Evolutionary conservation across 345 rosid species (phyloP), one percentile per base, ranked within the genome.

Genomic region (Sonneratia caseolaris): DNA sequence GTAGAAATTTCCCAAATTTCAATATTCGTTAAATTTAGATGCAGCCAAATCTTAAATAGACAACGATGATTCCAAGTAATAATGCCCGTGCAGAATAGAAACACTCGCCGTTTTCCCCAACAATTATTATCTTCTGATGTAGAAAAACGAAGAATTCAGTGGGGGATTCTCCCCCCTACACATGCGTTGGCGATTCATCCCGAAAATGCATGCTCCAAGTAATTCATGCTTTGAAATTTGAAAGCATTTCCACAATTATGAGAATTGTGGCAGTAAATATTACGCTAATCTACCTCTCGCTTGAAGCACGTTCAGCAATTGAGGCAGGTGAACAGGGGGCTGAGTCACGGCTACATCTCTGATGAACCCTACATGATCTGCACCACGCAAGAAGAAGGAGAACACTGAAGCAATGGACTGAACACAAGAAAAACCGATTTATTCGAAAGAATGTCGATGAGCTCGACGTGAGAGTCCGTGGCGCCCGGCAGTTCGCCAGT

Each of bases 251-350:
- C 35, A 43, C 16, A 1, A 22, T 32, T n/a, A 68, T 67, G 69
- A 68, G 56, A 5, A 9, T 12, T 68, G 7, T n/a, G 49, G 3
- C 7, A 67, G 27, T 12, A 18, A 19, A 32, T 56, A 55, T 37
- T 51, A 15, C 32, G 7, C 21, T 64, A 18, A 9, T 43, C 37
- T 72, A 90, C 97, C 97, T 87, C 82, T 89, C 61, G 85, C 82
- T 73, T 47, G 82, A 70, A 86, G 91, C 66, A 89, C 79, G 24
- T 72, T 83, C 69, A 86, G 72, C 45, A 88, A 75, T 56, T 87
- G 81, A 75, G 77, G 72, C 82, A 92, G 78, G 80, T 87, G 83
- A 80, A 70, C 78, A 42, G 98, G 96, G 78, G 94, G 89, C 76
- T 82, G 78, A 77, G 84, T 74, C 73, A 81, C 86, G 40, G 89